Base-by-base conservation (phyloP, 2,329 filamentous ascomycete species). In the Teratosphaeria viscida region DNA sequence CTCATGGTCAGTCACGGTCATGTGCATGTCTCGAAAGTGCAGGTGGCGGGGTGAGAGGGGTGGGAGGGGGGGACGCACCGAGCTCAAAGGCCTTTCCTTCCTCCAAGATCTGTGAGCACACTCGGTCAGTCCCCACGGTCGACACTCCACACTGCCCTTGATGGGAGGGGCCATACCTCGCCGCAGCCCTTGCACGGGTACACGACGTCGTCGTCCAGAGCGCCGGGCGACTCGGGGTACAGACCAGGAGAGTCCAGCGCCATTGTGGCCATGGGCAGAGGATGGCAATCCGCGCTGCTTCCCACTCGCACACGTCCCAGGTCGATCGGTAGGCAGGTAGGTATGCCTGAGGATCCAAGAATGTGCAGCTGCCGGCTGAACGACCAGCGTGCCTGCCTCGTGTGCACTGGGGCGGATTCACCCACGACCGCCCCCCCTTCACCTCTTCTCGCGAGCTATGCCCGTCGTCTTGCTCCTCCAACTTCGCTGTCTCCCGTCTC, bases 61-160 rank as follows among this genome's bases (percentile, higher is more conserved):
- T 5, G 52, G 8, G 52, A 27, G 5, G 29, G 32, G 26, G 57
- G 37, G 64, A 77, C 82, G 72, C 78, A 97, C 92, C 91, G 70
- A 99, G 82, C 78, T 99, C 94, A 70, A 96, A 99, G 57, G 94
- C 94, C 77, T 97, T 97, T 69, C 94, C 94, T 81, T 99, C 94
- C 76, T 99, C 94, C 23, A 99, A 83, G 66, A 97, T 96, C 91
- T 96, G 73, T 59, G 68, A 61, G 47, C 32, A 37, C 54, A 16
- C 10, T 19, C 10, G 10, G 53, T 52, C 52, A 56, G 43, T 34
- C 10, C 1, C 8, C 57, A 26, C 11, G 8, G 34, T 8, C 29
- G 6, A 19, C 23, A 5, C 29, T 43, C n/a, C 14, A 8, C 49
- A 52, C 39, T 19, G 54, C 23, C 29, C 8, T n/a, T 57, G 55